Evolutionary conservation across 352 stramenopile species (phyloP).

Genomic region (Phytophthora nicotianae): DNA sequence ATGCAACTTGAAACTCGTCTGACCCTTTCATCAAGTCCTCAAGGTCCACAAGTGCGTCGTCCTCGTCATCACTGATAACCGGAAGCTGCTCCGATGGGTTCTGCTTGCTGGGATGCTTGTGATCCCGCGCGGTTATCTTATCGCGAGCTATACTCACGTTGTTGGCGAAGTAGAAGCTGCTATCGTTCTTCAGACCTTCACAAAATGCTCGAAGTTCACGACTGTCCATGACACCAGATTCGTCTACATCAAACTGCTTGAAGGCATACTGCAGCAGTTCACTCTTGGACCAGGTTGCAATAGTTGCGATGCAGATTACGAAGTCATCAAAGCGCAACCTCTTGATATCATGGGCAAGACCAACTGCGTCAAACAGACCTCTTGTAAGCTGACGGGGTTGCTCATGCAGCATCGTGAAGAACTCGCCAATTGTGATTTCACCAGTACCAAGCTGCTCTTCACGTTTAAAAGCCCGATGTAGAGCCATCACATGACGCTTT

Average conservation of each 20-base stretch:
- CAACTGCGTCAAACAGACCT: conserved; percentile 56
- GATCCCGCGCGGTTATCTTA: conserved; percentile 38
- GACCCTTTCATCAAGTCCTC: conserved; percentile 58
- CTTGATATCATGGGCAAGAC: conserved; percentile 33
- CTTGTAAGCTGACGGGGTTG: conserved; percentile 61
- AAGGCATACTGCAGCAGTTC: conserved; percentile 73
- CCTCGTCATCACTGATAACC: conserved; percentile 19
- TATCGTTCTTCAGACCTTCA: conserved; percentile 53
- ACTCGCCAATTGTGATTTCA: conserved; percentile 66
- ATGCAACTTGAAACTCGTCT: conserved; percentile 55
- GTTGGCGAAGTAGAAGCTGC: conserved; percentile 66
- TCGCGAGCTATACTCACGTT: conserved; percentile 66
- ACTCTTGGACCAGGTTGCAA: conserved; percentile 52
- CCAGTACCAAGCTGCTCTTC: conserved; percentile 55
- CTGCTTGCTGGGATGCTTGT: conserved; percentile 3
- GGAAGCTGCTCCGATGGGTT: background rate
- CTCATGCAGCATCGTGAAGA: conserved; percentile 58
- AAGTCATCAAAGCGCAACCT: conserved; percentile 68
- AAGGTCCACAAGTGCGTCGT: conserved; percentile 53
- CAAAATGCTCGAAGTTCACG: conserved; percentile 60
- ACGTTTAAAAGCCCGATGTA: conserved; percentile 43
- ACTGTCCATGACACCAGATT: conserved; percentile 66
- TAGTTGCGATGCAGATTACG: conserved; percentile 54
- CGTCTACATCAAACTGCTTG: conserved; percentile 66
- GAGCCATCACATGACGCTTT: conserved; percentile 44